Percentiles rank a stretch among this genome's conserved stretches.
phyloP scores from a whole-genome alignment of 2,329 filamentous ascomycete genomes.

The Aureobasidium sp. region DNA sequence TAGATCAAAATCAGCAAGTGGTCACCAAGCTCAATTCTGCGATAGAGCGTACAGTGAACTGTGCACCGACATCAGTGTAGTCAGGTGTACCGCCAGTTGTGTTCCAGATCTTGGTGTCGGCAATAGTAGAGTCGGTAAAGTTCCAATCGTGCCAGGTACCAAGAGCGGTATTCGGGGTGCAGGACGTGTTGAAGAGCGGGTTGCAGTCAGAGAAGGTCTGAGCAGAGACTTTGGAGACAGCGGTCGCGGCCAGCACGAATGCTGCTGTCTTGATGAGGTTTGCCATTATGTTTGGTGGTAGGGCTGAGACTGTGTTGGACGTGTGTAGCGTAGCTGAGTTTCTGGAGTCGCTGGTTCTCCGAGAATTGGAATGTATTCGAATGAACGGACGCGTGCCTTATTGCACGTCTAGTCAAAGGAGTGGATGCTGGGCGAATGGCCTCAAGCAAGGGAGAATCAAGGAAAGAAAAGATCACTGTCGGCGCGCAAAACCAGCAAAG shows the following conservation, averaged over 20 bases:
- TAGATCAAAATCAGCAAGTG: no score
- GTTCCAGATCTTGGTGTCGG: constrained; percentile 30
- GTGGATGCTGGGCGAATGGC: constrained; percentile 1
- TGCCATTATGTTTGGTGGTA: neutral
- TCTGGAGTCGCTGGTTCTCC: neutral
- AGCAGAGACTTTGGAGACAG: constrained; percentile 47
- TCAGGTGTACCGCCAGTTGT: constrained; percentile 61
- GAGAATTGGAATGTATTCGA: neutral
- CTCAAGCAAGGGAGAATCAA: constrained; percentile 9
- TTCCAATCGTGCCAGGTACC: constrained; percentile 62
- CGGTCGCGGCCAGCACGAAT: constrained; percentile 27
- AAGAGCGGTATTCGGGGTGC: constrained; percentile 65
- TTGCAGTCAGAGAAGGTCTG: constrained; percentile 76
- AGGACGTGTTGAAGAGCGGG: constrained; percentile 59
- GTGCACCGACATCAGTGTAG: constrained; percentile 49
- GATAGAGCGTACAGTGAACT: constrained; percentile 46
- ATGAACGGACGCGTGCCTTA: constrained; percentile 8
- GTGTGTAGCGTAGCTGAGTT: neutral
- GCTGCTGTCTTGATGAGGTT: constrained; percentile 13
- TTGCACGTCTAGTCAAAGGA: constrained; percentile 12
- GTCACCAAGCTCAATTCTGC: no score
- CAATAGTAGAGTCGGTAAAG: constrained; percentile 42
- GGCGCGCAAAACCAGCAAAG: neutral
- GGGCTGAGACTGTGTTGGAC: neutral
- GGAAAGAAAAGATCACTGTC: constrained; percentile 5